Evolutionary conservation across 495 filamentous ascomycete species (phyloP).

Genomic region (Hyaloscypha variabilis): DNA sequence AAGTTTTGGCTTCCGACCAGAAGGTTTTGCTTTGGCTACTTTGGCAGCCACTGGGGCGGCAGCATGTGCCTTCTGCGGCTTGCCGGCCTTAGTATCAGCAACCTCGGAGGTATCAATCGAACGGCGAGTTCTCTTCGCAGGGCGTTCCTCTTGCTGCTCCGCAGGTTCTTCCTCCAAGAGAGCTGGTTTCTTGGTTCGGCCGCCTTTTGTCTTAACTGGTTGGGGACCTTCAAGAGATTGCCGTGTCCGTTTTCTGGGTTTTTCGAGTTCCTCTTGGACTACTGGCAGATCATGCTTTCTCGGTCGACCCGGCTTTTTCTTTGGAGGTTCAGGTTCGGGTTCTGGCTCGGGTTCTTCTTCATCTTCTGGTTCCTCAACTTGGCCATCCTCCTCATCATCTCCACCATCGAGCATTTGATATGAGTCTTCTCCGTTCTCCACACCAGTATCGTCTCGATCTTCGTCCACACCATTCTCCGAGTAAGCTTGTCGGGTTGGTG

Average conservation of each 20-base stretch:
- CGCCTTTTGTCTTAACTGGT: constrained; percentile 16
- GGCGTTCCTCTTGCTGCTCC: constrained; percentile 23
- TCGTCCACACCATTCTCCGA: constrained; percentile 7
- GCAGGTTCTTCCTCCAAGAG: constrained; percentile 4
- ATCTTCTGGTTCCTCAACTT: constrained; percentile 16
- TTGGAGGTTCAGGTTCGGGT: constrained; percentile 24
- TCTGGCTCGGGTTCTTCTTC: constrained; percentile 17
- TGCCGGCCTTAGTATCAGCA: constrained; percentile 3
- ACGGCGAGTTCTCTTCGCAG: constrained; percentile 36
- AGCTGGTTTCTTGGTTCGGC: constrained; percentile 13
- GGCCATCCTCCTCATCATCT: constrained; percentile 18
- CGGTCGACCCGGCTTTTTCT: constrained; percentile 34
- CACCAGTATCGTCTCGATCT: constrained; percentile 4
- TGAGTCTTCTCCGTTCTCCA: constrained; percentile 23
- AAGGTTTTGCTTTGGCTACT: constrained; percentile 15
- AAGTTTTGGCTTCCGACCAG: constrained; percentile 19
- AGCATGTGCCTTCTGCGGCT: constrained; percentile 4
- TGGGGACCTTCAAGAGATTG: constrained; percentile 30
- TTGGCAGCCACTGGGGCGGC: background rate
- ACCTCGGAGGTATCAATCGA: constrained; percentile 27
- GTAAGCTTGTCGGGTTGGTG: background rate
- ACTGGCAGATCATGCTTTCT: constrained; percentile 29
- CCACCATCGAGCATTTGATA: constrained; percentile 26
- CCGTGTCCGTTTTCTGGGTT: constrained; percentile 35
- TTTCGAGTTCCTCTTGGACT: constrained; percentile 32